Conservation (phyloP, 345 rosid genomes). For the Syzygium aromaticum region DNA sequence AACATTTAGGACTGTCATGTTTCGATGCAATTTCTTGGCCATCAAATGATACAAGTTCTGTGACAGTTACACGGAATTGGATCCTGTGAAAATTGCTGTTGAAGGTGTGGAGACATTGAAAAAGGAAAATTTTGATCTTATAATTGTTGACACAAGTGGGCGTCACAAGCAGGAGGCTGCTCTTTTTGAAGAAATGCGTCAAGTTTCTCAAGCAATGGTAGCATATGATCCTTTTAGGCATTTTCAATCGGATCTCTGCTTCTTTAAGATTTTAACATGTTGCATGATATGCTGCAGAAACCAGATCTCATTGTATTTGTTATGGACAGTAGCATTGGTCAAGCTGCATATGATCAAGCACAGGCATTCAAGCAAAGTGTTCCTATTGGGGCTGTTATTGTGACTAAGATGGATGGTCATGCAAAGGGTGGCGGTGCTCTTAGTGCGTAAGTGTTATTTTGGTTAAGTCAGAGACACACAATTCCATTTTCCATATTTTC, state of each 20-base stretch:
- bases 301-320: conserved; percentile 89
- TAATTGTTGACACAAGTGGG: conserved; percentile 92
- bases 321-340: conserved; percentile 96
- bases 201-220: conserved; percentile 97
- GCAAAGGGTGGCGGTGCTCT: conserved; percentile 99
- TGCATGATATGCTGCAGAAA: conserved; percentile 41
- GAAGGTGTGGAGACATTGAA: conserved; percentile 92
- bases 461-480: background rate
- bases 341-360: conserved; percentile 94
- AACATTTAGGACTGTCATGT: background rate
- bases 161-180: conserved; percentile 95
- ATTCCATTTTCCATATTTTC: background rate
- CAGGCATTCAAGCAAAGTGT: conserved; percentile 90
- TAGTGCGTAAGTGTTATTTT: conserved; percentile 63
- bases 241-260: background rate
- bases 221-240: background rate
- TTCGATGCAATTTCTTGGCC: background rate
- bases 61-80: conserved; percentile 78
- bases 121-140: conserved; percentile 82
- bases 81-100: conserved; percentile 89
- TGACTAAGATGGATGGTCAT: conserved; percentile 97
- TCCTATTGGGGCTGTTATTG: conserved; percentile 83
- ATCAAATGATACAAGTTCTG: background rate
- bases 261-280: background rate
- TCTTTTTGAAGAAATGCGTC: conserved; percentile 96